Base-by-base conservation (phyloP, 768 basidiomycete genomes). In the Lenzites betulinus region DNA sequence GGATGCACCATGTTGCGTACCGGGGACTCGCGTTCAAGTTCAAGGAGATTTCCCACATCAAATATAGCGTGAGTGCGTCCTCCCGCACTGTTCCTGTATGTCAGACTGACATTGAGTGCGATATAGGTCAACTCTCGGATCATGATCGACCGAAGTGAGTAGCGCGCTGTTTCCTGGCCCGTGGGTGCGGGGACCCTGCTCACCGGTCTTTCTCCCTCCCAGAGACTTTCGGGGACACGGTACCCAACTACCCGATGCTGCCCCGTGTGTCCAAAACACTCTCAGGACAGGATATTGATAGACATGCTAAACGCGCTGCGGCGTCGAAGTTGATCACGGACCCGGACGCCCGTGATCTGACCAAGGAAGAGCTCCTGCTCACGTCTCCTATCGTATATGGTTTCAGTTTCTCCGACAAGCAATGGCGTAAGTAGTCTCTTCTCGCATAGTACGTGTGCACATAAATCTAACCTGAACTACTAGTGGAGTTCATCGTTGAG, bases 401-500 rank as follows among this genome's bases (percentile, higher is more conserved):
- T 0, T 89, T 88, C 70, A 85, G 85, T 70, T 71, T 88, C 47
- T 64, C 71, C 7, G 84, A 84, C 59, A 87, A 87, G 69, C 64
- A 77, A 7, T 86, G 85, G 85, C 70, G 84, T 85, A 67, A 64
- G 83, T 77, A 0, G 6, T 48, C 50, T 54, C 54, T 18, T 48
- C 18, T 2, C 18, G 28, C 26, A n/a, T 18, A 16, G 25, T 42
- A n/a, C n/a, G 16, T 13, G 54, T 46, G 12, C n/a, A 25, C n/a
- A n/a, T 38, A 30, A 22, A 30, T 20, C 36, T 48, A 18, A 61
- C 30, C 3, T 2, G 1, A 13, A 7, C 12, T 48, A 5, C 58
- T 33, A 87, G 85, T 87, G 62, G 86, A 84, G 67, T 84, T 88
- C 66, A 79, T 83, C 47, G 79, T 88, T 6, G 80, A 83, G 44